Conservation (phyloP, 148 eudicot genomes). For the Fallopia convolvulus region DNA sequence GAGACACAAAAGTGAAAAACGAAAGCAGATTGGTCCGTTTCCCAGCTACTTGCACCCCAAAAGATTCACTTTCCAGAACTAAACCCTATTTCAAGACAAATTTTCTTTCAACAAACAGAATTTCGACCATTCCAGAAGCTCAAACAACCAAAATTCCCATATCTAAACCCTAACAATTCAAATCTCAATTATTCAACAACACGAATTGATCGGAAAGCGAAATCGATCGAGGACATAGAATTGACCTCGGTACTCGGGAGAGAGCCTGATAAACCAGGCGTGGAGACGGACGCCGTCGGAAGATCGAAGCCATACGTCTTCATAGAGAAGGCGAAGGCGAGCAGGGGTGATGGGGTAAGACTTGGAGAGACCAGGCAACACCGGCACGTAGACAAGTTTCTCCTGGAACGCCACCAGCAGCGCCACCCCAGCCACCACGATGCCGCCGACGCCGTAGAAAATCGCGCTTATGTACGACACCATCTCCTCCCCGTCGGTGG, state of each 20-base stretch:
- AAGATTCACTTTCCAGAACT: neutral
- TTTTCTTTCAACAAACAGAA: neutral
- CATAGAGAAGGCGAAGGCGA: conserved; percentile 62
- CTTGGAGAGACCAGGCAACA: conserved; percentile 83
- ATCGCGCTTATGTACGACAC: conserved; percentile 56
- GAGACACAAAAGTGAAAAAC: neutral
- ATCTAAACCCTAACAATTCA: neutral
- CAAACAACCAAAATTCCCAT: neutral
- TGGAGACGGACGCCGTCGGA: conserved; percentile 87
- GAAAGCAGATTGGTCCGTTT: neutral
- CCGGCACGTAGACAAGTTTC: conserved; percentile 85
- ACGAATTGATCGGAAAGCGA: neutral
- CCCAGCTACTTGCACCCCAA: neutral
- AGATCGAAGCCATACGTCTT: conserved; percentile 95
- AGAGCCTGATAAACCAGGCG: conserved; percentile 84
- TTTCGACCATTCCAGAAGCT: neutral
- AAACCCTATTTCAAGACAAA: neutral
- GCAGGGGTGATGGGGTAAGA: conserved; percentile 84
- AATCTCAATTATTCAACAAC: neutral
- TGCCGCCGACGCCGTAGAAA: conserved; percentile 73
- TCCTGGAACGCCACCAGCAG: conserved; percentile 83
- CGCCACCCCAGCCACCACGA: conserved; percentile 75
- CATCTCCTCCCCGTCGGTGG: conserved; percentile 25
- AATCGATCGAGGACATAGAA: neutral
- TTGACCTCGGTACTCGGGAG: conserved; percentile 65